Conservation (phyloP, 495 filamentous ascomycete genomes). For the Xylaria cubensis region DNA sequence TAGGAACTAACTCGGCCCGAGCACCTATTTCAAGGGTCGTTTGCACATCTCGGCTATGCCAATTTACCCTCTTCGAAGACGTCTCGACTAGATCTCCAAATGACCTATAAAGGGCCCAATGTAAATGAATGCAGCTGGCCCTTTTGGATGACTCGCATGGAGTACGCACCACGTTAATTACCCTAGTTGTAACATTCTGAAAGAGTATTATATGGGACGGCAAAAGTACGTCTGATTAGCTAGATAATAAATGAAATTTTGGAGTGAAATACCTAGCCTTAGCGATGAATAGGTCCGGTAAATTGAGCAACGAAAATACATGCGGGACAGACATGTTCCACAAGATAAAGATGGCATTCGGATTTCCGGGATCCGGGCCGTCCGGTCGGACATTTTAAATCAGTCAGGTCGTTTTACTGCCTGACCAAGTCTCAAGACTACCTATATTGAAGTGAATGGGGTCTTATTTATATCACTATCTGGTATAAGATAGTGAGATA, state of each 20-base stretch:
- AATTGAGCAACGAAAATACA: not conserved
- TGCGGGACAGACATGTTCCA: not conserved
- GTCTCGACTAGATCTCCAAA: not conserved
- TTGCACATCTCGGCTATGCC: not conserved
- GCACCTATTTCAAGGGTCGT: not conserved
- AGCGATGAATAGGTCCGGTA: not conserved
- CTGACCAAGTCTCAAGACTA: not conserved
- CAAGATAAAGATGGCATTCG: not conserved
- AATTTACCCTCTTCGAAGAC: not conserved
- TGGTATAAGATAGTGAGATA: not conserved
- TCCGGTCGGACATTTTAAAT: constrained; percentile 13
- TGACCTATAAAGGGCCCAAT: not conserved
- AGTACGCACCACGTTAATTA: not conserved
- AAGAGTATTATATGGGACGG: not conserved
- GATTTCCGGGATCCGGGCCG: constrained; percentile 16
- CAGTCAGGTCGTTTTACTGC: not conserved
- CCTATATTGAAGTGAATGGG: not conserved
- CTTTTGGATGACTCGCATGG: not conserved
- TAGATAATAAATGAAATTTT: not conserved
- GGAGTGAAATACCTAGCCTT: too few relatives aligned
- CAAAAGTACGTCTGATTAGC: not conserved
- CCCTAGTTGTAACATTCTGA: not conserved
- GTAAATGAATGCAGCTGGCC: constrained; percentile 5
- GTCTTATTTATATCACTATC: not conserved
- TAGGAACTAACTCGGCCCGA: constrained; percentile 23